Conservation (phyloP, 345 rosid genomes). For the Isatis tinctoria region DNA sequence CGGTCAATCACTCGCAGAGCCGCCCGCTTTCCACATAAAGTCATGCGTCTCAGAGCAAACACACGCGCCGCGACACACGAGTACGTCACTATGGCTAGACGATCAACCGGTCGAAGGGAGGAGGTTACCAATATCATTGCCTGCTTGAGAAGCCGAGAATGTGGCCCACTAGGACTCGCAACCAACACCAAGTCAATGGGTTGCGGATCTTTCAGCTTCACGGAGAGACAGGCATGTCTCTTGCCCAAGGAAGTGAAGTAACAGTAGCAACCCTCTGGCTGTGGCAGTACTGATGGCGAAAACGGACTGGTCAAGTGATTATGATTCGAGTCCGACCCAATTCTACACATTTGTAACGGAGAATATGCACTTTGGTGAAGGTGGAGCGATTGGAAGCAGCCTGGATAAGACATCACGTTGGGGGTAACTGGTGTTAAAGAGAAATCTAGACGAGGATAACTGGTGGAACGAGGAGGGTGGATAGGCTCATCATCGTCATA, state of each 20-base stretch:
- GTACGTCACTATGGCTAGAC: constrained; percentile 78
- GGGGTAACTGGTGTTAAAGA: constrained; percentile 44
- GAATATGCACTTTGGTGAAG: constrained; percentile 34
- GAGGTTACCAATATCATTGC: constrained; percentile 75
- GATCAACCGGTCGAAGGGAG: constrained; percentile 68
- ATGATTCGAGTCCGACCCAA: neutral
- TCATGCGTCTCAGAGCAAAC: constrained; percentile 82
- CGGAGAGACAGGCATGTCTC: constrained; percentile 58
- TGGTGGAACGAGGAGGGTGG: constrained; percentile 42
- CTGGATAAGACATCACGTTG: constrained; percentile 31
- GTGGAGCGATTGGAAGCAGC: constrained; percentile 17
- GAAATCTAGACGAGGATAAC: constrained; percentile 52
- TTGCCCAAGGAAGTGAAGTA: constrained; percentile 9
- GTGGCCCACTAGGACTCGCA: constrained; percentile 77
- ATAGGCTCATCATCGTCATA: constrained; percentile 85
- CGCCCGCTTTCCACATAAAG: constrained; percentile 65
- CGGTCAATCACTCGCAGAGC: constrained; percentile 81
- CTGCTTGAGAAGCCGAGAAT: constrained; percentile 74
- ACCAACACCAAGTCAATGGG: constrained; percentile 72
- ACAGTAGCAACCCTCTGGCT: constrained; percentile 29
- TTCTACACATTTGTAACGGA: constrained; percentile 24
- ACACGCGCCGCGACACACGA: constrained; percentile 70
- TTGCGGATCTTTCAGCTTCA: constrained; percentile 50
- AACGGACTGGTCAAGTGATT: constrained; percentile 12
- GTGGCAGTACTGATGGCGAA: constrained; percentile 29